Conservation (phyloP, 768 basidiomycete genomes). For the Pisolithus orientalis region DNA sequence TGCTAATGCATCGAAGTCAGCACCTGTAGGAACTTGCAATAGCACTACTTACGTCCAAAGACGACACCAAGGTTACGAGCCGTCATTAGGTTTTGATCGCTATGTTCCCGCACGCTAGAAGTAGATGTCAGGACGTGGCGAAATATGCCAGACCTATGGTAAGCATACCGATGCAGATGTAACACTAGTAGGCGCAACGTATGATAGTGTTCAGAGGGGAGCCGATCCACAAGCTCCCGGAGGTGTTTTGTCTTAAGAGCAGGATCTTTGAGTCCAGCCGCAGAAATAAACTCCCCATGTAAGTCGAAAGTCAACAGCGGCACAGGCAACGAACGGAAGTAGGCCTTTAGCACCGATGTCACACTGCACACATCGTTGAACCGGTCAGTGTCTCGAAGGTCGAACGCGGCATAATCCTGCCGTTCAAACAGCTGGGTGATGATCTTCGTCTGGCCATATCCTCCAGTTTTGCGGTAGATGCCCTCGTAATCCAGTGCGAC, state of each 20-base stretch:
- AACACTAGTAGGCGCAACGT: conserved; percentile 79
- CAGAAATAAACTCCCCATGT: conserved; percentile 83
- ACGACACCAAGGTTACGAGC: conserved; percentile 94
- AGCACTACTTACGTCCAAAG: conserved; percentile 77
- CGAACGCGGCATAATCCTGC: conserved; percentile 85
- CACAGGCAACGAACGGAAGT: conserved; percentile 88
- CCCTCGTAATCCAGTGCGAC: conserved; percentile 94
- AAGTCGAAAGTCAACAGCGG: conserved; percentile 88
- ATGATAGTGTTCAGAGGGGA: conserved; percentile 85
- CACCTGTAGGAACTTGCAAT: background rate
- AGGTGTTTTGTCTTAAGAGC: conserved; percentile 53
- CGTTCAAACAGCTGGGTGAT: conserved; percentile 95
- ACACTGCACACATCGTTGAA: conserved; percentile 98
- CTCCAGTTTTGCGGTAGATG: conserved; percentile 96
- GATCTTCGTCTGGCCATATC: conserved; percentile 82
- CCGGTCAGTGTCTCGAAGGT: conserved; percentile 76
- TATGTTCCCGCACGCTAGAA: conserved; percentile 52
- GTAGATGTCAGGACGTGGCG: background rate
- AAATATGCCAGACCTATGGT: background rate
- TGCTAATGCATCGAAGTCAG: conserved; percentile 42
- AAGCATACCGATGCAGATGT: conserved; percentile 74
- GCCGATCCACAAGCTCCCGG: conserved; percentile 60
- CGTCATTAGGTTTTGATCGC: conserved; percentile 84
- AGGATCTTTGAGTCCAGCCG: conserved; percentile 64
- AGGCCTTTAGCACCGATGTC: conserved; percentile 94